A percentile compares a stretch with the other conserved stretches of the same genome.
phyloP scores from a whole-genome alignment of 805 yeast species.

The Saturnispora saitoi region DNA sequence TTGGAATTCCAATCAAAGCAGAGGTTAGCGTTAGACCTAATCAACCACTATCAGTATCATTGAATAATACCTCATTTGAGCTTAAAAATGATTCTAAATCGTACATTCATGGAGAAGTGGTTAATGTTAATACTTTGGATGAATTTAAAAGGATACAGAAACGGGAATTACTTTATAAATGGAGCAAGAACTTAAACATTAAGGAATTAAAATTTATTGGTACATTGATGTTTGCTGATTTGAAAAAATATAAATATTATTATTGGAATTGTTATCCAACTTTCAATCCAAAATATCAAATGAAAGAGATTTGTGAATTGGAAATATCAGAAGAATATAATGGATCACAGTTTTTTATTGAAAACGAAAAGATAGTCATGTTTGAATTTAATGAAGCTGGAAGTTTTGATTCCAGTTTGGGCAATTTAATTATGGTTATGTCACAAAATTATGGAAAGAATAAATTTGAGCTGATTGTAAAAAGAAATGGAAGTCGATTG shows the following conservation, averaged over 20 bases:
- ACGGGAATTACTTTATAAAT: slow-evolving; percentile 39
- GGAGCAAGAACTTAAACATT: slow-evolving; percentile 26
- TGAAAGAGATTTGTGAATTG: slow-evolving; percentile 5
- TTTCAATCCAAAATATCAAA: slow-evolving; percentile 44
- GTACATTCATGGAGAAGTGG: slow-evolving; percentile 28
- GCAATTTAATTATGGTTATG: neutral
- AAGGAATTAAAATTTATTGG: slow-evolving; percentile 35
- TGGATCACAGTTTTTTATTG: neutral
- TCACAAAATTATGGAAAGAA: slow-evolving; percentile 22
- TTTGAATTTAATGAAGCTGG: slow-evolving; percentile 24
- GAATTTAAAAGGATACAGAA: slow-evolving; percentile 72
- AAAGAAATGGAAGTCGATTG: neutral
- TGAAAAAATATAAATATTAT: slow-evolving; percentile 77
- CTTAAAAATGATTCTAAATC: slow-evolving; percentile 13
- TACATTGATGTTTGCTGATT: slow-evolving; percentile 70
- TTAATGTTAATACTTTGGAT: slow-evolving; percentile 76
- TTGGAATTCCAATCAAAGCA: slow-evolving; percentile 28
- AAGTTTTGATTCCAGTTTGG: neutral
- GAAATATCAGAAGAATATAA: neutral
- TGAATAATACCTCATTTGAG: slow-evolving; percentile 2
- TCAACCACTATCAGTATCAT: neutral
- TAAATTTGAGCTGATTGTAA: slow-evolving; percentile 23
- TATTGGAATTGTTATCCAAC: slow-evolving; percentile 86
- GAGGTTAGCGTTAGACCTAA: slow-evolving; percentile 20
- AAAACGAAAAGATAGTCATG: slow-evolving; percentile 6